phyloP scores from a whole-genome alignment of 495 filamentous ascomycete genomes.

The Neurospora tetrasperma region DNA sequence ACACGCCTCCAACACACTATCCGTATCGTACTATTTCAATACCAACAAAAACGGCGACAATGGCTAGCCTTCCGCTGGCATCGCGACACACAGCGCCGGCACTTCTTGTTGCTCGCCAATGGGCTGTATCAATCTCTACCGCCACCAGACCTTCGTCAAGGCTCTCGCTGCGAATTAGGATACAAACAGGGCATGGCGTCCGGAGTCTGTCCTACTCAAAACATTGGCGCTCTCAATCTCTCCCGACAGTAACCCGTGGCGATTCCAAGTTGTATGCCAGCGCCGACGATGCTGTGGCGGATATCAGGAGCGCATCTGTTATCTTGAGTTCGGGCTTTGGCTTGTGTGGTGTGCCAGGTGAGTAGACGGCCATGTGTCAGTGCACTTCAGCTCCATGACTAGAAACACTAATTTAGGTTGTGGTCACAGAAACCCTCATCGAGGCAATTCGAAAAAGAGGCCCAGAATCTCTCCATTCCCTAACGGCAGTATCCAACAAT shows the following conservation, averaged over 20 bases:
- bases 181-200: neutral
- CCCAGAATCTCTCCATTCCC: conserved; percentile 32
- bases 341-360: conserved; percentile 50
- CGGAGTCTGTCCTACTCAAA: conserved; percentile 14
- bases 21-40: neutral
- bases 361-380: conserved; percentile 8
- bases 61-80: neutral
- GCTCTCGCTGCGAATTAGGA: neutral
- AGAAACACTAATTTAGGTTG: neutral
- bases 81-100: neutral
- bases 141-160: neutral
- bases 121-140: neutral
- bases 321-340: conserved; percentile 53
- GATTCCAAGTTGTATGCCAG: conserved; percentile 44
- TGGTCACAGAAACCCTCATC: conserved; percentile 34
- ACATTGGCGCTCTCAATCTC: conserved; percentile 10
- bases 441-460: conserved; percentile 38
- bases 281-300: conserved; percentile 51
- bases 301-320: conserved; percentile 47
- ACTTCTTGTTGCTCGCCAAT: neutral
- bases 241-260: conserved; percentile 24
- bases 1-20: neutral
- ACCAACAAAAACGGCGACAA: neutral
- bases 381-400: neutral
- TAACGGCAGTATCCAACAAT: conserved; percentile 59